Conservation (phyloP, 805 yeast species). For the Candida verbasci region DNA sequence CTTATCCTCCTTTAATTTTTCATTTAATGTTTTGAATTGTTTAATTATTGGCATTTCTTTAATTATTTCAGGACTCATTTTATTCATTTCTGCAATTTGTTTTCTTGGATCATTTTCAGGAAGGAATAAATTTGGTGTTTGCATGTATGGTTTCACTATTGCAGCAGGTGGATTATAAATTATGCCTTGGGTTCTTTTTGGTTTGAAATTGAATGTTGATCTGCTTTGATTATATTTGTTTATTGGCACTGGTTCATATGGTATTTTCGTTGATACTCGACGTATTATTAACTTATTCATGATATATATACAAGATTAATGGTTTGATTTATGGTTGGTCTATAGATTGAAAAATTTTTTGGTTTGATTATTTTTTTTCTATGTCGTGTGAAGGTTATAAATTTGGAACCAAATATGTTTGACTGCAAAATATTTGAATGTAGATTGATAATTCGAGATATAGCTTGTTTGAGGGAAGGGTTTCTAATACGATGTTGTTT, state of each 20-base stretch:
- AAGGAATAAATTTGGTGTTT: conserved; percentile 68
- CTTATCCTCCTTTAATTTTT: conserved; percentile 40
- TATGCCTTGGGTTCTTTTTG: conserved; percentile 53
- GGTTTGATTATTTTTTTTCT: too few species aligned
- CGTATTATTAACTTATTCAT: conserved; percentile 10
- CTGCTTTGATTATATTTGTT: conserved; percentile 56
- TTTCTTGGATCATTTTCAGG: conserved; percentile 60
- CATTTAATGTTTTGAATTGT: conserved; percentile 27
- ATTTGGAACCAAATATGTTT: too few species aligned
- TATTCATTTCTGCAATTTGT: conserved; percentile 26
- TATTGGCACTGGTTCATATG: conserved; percentile 39
- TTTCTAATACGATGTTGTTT: too few species aligned
- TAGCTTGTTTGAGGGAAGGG: too few species aligned
- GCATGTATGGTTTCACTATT: conserved; percentile 34
- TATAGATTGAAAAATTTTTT: too few species aligned
- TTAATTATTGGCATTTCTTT: conserved; percentile 39
- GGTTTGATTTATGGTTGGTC: too few species aligned
- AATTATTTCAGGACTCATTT: conserved; percentile 26
- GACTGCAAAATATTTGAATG: too few species aligned
- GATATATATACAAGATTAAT: background rate
- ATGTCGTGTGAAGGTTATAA: too few species aligned
- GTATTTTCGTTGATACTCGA: conserved; percentile 15
- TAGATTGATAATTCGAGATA: too few species aligned
- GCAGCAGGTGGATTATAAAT: conserved; percentile 60
- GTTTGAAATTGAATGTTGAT: conserved; percentile 64